Percentiles rank a stretch among this genome's conserved stretches.
phyloP scores from a whole-genome alignment of 805 yeast genomes.

The Hanseniaspora valbyensis region DNA sequence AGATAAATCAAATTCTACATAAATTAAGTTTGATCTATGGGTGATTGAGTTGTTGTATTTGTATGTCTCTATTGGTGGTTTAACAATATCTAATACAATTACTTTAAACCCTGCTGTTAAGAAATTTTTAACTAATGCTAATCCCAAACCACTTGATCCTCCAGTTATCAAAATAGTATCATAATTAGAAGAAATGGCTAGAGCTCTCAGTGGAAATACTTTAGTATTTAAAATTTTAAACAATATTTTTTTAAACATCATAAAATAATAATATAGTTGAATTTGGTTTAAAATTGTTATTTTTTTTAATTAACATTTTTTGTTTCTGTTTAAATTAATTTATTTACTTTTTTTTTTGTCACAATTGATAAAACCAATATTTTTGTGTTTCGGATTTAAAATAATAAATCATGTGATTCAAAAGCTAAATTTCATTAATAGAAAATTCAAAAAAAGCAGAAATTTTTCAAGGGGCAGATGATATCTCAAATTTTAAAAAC shows the following conservation, averaged over 20 bases:
- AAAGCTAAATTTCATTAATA: neutral
- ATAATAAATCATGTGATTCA: too few species aligned
- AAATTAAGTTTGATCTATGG: neutral
- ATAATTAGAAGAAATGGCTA: conserved; percentile 19
- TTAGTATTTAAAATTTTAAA: neutral
- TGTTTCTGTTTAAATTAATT: too few species aligned
- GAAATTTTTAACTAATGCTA: conserved; percentile 43
- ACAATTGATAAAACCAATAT: neutral
- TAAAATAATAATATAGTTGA: too few species aligned
- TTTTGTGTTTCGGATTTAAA: neutral
- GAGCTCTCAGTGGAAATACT: neutral
- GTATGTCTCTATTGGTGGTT: conserved; percentile 11
- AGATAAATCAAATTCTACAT: conserved; percentile 1
- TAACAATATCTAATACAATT: conserved; percentile 52
- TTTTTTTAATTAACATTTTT: neutral
- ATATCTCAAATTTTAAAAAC: too few species aligned
- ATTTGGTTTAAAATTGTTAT: neutral
- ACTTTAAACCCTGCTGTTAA: conserved; percentile 38
- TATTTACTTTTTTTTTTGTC: neutral
- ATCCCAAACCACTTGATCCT: conserved; percentile 71
- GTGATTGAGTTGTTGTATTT: neutral
- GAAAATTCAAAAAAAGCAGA: too few species aligned
- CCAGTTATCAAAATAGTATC: conserved; percentile 76
- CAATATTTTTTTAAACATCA: too few species aligned
- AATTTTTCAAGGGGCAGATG: too few species aligned